phyloP scores from a whole-genome alignment of 139 green algal species.

The Coelastrella sp. region DNA sequence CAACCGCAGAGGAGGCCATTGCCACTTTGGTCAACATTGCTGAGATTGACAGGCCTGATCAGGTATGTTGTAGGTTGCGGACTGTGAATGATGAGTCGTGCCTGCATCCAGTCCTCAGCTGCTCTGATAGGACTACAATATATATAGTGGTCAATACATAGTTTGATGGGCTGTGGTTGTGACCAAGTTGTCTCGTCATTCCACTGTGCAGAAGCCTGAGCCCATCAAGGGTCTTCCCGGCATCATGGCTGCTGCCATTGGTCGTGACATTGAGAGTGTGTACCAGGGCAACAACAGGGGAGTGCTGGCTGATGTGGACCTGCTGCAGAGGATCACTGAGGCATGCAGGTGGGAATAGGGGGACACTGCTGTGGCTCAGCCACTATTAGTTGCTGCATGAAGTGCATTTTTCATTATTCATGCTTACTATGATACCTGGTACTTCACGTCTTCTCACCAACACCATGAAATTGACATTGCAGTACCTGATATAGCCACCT shows the following conservation, averaged over 20 bases:
- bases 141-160: too few relatives aligned
- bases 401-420: too few relatives aligned
- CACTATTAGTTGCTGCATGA: background rate
- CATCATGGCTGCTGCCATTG: constrained; percentile 90
- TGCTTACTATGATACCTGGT: too few relatives aligned
- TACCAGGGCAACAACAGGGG: constrained; percentile 91
- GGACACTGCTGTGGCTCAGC: too few relatives aligned
- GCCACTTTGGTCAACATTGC: constrained; percentile 99
- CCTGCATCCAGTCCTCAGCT: too few relatives aligned
- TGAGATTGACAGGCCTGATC: constrained; percentile 93
- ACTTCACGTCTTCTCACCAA: too few relatives aligned
- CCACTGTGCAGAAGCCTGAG: constrained; percentile 65
- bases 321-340: constrained; percentile 93
- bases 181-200: too few relatives aligned
- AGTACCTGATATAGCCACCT: too few relatives aligned
- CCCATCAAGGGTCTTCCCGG: constrained; percentile 91
- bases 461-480: too few relatives aligned
- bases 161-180: too few relatives aligned
- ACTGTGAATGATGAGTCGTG: too few relatives aligned
- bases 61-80: constrained; percentile 21
- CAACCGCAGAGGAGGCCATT: constrained; percentile 94
- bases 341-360: constrained; percentile 64
- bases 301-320: constrained; percentile 90
- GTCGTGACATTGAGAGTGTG: constrained; percentile 93
- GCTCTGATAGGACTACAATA: too few relatives aligned